A percentile compares a stretch with the other conserved stretches of the same genome.
Conservation (phyloP, 2,329 filamentous ascomycete species). For the Sodiomyces alkalinus region DNA sequence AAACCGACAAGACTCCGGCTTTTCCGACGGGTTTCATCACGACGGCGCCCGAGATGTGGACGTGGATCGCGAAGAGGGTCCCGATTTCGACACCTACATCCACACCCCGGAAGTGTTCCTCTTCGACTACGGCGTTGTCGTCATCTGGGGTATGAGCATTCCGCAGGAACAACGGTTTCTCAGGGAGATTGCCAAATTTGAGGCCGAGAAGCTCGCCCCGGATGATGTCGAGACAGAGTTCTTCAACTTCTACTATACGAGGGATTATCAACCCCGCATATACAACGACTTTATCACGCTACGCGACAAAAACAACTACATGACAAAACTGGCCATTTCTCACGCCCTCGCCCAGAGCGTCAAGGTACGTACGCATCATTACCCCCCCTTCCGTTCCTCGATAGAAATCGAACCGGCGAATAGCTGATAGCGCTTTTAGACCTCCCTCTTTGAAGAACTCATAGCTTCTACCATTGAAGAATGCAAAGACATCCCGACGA, state of each 20-base stretch:
- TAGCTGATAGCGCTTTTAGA: too few species aligned
- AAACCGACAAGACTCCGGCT: conserved; percentile 16
- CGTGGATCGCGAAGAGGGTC: conserved; percentile 27
- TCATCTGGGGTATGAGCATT: conserved; percentile 97
- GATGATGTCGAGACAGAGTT: conserved; percentile 92
- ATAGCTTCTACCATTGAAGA: conserved; percentile 87
- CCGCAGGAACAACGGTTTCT: conserved; percentile 80
- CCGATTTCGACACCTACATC: conserved; percentile 73
- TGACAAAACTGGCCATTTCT: conserved; percentile 93
- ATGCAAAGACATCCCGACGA: conserved; percentile 82
- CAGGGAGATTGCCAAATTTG: conserved; percentile 88
- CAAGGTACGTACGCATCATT: conserved; percentile 54
- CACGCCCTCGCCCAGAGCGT: conserved; percentile 92
- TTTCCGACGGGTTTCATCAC: conserved; percentile 13
- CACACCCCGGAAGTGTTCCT: conserved; percentile 92
- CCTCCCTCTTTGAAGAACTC: conserved; percentile 88
- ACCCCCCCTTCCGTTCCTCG: conserved; percentile 1
- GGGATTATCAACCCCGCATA: conserved; percentile 93
- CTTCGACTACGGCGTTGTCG: conserved; percentile 93
- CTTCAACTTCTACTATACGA: conserved; percentile 99
- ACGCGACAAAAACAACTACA: conserved; percentile 88
- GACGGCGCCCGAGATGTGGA: conserved; percentile 12
- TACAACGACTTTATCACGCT: conserved; percentile 99
- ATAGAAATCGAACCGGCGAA: not conserved
- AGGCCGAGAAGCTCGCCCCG: conserved; percentile 71